Conservation (phyloP, 805 yeast genomes). For the Metschnikowia similis region DNA sequence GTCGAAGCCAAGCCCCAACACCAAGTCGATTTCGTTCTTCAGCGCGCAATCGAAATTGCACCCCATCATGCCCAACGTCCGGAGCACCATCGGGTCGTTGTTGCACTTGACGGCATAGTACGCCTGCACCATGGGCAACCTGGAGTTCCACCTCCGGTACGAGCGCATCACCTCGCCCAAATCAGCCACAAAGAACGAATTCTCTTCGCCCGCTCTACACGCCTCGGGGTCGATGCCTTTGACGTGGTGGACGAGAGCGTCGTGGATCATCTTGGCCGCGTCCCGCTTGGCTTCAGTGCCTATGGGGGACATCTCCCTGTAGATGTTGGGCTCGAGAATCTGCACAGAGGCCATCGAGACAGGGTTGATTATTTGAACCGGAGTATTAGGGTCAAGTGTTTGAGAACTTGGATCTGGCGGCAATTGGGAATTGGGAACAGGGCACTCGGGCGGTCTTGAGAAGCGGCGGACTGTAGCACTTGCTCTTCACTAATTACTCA, state of each 20-base stretch:
- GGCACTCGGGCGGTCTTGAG: background rate
- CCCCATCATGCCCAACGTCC: slow-evolving; percentile 56
- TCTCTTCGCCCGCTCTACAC: slow-evolving; percentile 74
- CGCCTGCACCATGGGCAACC: slow-evolving; percentile 77
- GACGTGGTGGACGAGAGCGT: slow-evolving; percentile 40
- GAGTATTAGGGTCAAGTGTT: too few relatives aligned
- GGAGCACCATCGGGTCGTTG: slow-evolving; percentile 59
- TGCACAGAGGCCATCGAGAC: background rate
- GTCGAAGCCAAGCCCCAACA: slow-evolving; percentile 58
- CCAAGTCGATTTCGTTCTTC: slow-evolving; percentile 68
- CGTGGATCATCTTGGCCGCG: slow-evolving; percentile 24
- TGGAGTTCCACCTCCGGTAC: slow-evolving; percentile 55
- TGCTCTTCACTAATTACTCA: slow-evolving; percentile 22
- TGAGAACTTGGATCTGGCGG: too few relatives aligned
- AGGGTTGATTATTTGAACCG: too few relatives aligned
- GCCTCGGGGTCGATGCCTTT: slow-evolving; percentile 47
- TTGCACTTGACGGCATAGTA: slow-evolving; percentile 95
- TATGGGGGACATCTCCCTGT: background rate
- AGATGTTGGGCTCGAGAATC: background rate
- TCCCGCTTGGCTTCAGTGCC: background rate
- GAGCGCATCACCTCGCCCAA: slow-evolving; percentile 66
- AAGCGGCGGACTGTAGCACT: background rate
- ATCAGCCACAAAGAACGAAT: slow-evolving; percentile 86
- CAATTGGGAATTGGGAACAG: too few relatives aligned
- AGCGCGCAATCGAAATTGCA: slow-evolving; percentile 93